phyloP scores from a whole-genome alignment of 2,329 filamentous ascomycete genomes.

The Paecilomyces formosus region DNA sequence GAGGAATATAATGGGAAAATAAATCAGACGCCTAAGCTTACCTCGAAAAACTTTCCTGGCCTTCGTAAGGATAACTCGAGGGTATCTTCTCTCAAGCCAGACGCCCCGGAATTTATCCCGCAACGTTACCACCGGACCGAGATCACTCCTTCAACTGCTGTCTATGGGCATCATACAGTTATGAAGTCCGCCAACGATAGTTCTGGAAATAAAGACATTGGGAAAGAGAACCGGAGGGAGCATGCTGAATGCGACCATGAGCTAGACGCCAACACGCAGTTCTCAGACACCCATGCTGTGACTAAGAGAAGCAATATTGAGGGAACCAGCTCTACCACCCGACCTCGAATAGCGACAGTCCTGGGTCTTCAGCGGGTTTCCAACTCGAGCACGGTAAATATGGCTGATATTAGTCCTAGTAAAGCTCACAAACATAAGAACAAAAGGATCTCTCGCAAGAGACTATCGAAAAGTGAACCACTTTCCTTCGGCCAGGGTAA shows the following conservation, averaged over 20 bases:
- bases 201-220: not conserved
- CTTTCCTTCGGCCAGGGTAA: not conserved
- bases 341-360: not conserved
- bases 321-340: not conserved
- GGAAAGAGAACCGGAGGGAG: not conserved
- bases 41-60: slow-evolving; percentile 4
- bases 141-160: not conserved
- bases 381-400: not conserved
- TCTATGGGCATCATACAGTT: not conserved
- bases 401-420: not conserved
- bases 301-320: not conserved
- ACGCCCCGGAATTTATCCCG: slow-evolving; percentile 36
- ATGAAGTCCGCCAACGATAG: not conserved
- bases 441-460: slow-evolving; percentile 5
- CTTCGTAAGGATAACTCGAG: slow-evolving; percentile 4
- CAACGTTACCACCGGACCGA: not conserved
- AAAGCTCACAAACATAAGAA: slow-evolving; percentile 4
- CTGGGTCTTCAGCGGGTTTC: not conserved
- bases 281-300: not conserved
- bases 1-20: not conserved
- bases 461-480: slow-evolving; percentile 13
- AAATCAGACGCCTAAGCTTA: not conserved
- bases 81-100: slow-evolving; percentile 22
- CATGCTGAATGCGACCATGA: not conserved
- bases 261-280: not conserved